Base-by-base conservation (phyloP, 208 protist genomes). In the Wallacemonas collosoma region DNA sequence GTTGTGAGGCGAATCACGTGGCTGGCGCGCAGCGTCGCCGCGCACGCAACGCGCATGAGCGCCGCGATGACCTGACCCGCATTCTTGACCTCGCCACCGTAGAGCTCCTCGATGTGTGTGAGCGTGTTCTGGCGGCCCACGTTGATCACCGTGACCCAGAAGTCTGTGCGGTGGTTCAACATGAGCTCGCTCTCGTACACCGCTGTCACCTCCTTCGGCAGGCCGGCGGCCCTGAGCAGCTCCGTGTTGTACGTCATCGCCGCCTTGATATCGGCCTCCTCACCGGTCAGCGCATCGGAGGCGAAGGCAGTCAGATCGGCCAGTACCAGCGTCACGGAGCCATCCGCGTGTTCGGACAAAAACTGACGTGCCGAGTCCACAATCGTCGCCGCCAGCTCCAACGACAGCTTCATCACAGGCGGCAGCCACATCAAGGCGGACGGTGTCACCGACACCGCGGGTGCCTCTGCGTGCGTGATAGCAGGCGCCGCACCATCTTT, bases 141-240 rank as follows among this genome's bases (percentile, higher is more conserved):
- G 58, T 96, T 88, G 73, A 98, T 98, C 6, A 89, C 90, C 15
- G 77, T 79, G n/a, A 97, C 72, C 95, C 95, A 98, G 82, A 95
- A 98, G 43, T 87, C 74, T 70, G 89, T 92, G 57, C 80, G 81
- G 77, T 97, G 72, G 12, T 44, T 55, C 8, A 96, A 61, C 68
- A 97, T 95, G 4, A 95, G 38, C 50, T 94, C 82, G 48, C 82
- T 88, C 81, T 98, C 88, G 38, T 73, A 73, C 60, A 95, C 77
- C 36, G 97, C 72, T 58, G 83, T 77, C 55, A 97, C 89, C 3
- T 63, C 45, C n/a, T 66, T 51, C 1, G 82, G 84, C 15, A 95
- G 68, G 11, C 82, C 87, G 50, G 79, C 73, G 1, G 82, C 68
- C 55, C 87, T 55, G n/a, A 98, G 73, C 36, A 95, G 80, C 6